Percentiles rank a stretch among this genome's conserved stretches.
These are phyloP conservation scores for Penicillium sp. DNA, from an alignment of 2,329 filamentous ascomycete genomes.

Conservation along the genomic window DNA sequence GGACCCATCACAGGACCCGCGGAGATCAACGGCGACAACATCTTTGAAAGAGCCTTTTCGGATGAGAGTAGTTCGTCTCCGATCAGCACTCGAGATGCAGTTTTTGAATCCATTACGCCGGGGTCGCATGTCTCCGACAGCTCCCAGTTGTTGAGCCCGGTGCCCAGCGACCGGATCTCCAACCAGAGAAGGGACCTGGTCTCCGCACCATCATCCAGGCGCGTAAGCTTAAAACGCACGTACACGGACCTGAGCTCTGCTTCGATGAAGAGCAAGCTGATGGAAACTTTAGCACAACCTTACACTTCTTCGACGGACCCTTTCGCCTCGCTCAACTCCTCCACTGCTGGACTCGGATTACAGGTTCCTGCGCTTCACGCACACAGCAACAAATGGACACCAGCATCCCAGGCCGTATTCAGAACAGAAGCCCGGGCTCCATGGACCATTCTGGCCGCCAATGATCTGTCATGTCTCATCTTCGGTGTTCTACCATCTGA, in stretches of 20 bases:
- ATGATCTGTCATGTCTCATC: conserved; percentile 93
- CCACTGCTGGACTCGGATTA: conserved; percentile 39
- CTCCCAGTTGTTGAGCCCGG: conserved; percentile 28
- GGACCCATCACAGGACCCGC: conserved; percentile 80
- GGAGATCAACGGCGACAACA: conserved; percentile 66
- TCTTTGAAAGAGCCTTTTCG: conserved; percentile 80
- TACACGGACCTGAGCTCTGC: conserved; percentile 77
- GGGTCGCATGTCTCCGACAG: conserved; percentile 21
- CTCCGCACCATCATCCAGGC: conserved; percentile 54
- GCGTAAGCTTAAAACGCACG: conserved; percentile 74
- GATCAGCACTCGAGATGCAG: conserved; percentile 19
- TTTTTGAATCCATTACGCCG: conserved; percentile 20
- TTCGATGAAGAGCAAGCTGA: conserved; percentile 73
- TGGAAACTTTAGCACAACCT: conserved; percentile 80
- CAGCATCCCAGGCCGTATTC: conserved; percentile 92
- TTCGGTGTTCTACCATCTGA: conserved; percentile 98
- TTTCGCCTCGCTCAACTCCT: conserved; percentile 36
- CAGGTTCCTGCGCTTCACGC: conserved; percentile 64
- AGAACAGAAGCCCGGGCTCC: conserved; percentile 87
- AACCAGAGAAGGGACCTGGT: conserved; percentile 33
- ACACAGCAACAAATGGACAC: conserved; percentile 84
- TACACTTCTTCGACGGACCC: conserved; percentile 57
- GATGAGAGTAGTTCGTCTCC: conserved; percentile 32
- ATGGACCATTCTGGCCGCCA: conserved; percentile 94
- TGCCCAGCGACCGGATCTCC: conserved; percentile 32